A percentile compares a stretch with the other conserved stretches of the same genome.
These are phyloP conservation scores for Toxicodendron radicans DNA, from an alignment of 345 rosid species.

Conservation along the genomic window DNA sequence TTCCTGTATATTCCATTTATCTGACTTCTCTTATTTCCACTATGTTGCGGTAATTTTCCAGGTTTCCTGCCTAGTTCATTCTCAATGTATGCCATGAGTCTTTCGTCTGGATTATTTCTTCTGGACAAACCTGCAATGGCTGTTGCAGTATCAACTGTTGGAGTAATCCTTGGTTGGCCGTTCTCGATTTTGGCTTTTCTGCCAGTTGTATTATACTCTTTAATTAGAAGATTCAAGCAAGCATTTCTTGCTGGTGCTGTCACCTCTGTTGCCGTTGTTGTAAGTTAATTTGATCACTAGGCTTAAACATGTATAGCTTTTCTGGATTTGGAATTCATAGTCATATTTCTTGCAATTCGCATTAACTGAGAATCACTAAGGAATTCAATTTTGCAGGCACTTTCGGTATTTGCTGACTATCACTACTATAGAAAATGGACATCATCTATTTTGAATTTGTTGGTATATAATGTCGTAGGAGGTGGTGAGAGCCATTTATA, in stretches of 20 bases:
- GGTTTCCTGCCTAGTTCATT: slow-evolving; percentile 99
- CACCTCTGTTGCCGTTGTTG: slow-evolving; percentile 60
- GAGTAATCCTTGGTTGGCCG: slow-evolving; percentile 98
- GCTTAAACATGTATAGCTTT: slow-evolving; percentile 1
- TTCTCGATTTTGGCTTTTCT: slow-evolving; percentile 92
- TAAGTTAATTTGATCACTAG: slow-evolving; percentile 40
- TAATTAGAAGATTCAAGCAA: slow-evolving; percentile 64
- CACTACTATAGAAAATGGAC: slow-evolving; percentile 78
- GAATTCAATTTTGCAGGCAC: slow-evolving; percentile 51
- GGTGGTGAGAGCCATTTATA: slow-evolving; percentile 99
- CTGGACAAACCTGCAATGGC: slow-evolving; percentile 72
- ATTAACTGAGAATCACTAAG: slow-evolving; percentile 4
- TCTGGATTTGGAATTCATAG: slow-evolving; percentile 7
- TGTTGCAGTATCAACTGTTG: slow-evolving; percentile 71
- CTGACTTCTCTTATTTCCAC: slow-evolving; percentile 8
- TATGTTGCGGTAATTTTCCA: slow-evolving; percentile 25
- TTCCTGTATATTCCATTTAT: not conserved
- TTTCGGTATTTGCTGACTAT: slow-evolving; percentile 66
- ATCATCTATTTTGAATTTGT: slow-evolving; percentile 82
- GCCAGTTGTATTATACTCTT: slow-evolving; percentile 66
- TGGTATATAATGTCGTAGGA: slow-evolving; percentile 86
- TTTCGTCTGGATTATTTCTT: slow-evolving; percentile 85
- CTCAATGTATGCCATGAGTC: slow-evolving; percentile 97
- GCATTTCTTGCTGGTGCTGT: slow-evolving; percentile 67
- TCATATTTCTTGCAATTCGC: not conserved